These are phyloP conservation scores for Suillus luteus DNA, from an alignment of 768 basidiomycete genomes.

Conservation along the genomic window DNA sequence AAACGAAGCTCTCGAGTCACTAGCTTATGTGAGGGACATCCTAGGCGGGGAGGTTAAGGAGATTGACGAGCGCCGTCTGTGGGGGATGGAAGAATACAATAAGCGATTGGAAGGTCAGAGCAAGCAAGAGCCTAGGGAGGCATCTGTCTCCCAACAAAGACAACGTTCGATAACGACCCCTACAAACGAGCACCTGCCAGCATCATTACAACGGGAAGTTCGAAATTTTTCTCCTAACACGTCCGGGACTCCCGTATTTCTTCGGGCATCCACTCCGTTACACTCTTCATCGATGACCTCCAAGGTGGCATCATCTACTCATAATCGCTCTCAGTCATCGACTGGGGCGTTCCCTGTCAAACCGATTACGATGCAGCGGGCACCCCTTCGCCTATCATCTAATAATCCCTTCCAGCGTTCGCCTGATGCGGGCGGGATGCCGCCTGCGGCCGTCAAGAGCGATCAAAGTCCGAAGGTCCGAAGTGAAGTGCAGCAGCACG, in stretches of 20 bases:
- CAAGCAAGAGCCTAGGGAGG: constrained; percentile 24
- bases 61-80: constrained; percentile 68
- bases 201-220: constrained; percentile 17
- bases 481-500: constrained; percentile 27
- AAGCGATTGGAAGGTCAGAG: constrained; percentile 38
- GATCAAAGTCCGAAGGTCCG: constrained; percentile 16
- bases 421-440: constrained; percentile 15
- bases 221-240: constrained; percentile 20
- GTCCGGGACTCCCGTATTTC: constrained; percentile 18
- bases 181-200: constrained; percentile 18
- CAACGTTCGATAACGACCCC: constrained; percentile 43
- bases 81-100: constrained; percentile 52
- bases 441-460: constrained; percentile 9
- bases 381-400: constrained; percentile 27
- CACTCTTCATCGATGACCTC: constrained; percentile 15
- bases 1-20: constrained; percentile 70
- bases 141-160: constrained; percentile 41
- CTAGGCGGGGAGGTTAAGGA: constrained; percentile 53
- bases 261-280: constrained; percentile 20
- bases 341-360: constrained; percentile 14
- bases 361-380: constrained; percentile 19
- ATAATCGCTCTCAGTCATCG: constrained; percentile 23
- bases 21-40: constrained; percentile 78
- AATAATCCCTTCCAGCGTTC: constrained; percentile 35
- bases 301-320: constrained; percentile 11